Base-by-base conservation (phyloP, 345 rosid genomes). In the Salix arbutifolia region DNA sequence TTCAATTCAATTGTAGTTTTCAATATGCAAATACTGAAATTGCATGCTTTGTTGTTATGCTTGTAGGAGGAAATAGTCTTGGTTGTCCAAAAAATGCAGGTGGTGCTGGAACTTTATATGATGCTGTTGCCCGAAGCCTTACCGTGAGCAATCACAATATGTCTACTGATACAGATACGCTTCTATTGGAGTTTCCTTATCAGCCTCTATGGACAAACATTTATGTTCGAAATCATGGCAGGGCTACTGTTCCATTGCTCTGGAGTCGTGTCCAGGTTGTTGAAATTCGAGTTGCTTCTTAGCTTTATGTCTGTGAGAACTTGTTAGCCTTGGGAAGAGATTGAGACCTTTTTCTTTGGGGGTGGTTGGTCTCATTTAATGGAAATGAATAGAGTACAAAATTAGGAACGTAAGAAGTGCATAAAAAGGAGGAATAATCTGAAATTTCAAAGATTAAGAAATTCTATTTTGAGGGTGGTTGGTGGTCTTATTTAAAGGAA, bases 181-280 rank as follows among this genome's bases (percentile, higher is more conserved):
- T 96, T 79, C 94, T 96, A 71, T 80, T 96, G 80, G 98, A 96
- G 82, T 96, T 96, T 78, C 98, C 99, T 73, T 85, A 90, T 86
- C 98, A 90, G 85, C 97, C 97, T 71, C 92, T 87, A 78, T 91
- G 93, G 96, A 95, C 98, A 65, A 96, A 96, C 84, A 90, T 96
- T 83, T 91, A 94, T 84, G 78, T 96, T 73, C 90, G 87, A 67
- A 95, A 96, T 86, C 78, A 60, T 81, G 98, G 97, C 16, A 90
- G 95, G 84, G 99, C 98, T 70, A 81, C 97, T 78, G 97, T 95
- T 83, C 99, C 99, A 58, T 83, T 96, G 90, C 90, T 94, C 74
- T 96, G 99, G 99, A 96, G 99, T 76, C 97, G 99, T 80, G 99
- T 94, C 74, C 99, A 96, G 97, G 99, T 96, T 85, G 82, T 86